Evolutionary conservation across 257 asterid species (phyloP), one percentile per base, ranked within the genome.

Genomic region (Cordia subcordata): DNA sequence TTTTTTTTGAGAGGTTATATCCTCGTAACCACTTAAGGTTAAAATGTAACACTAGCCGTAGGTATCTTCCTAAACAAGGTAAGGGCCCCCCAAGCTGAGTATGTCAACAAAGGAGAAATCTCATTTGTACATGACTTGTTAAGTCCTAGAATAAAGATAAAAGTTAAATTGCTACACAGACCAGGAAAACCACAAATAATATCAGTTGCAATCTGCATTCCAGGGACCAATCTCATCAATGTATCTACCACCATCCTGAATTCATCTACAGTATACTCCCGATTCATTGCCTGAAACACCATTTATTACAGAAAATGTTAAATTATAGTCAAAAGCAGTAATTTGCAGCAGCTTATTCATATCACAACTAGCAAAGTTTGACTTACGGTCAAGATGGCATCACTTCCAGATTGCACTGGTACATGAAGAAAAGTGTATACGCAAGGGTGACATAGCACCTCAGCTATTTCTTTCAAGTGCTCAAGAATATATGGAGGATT

Each of bases 181-280:
- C 99, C 96, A 69, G 99, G 99, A 74, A 92, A 92, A 72, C 99
- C 96, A 65, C 96, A 92, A 55, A 92, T 92, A 45, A 92, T 77
- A 77, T 92, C 96, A 58, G 99, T 92, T 20, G 96, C 99, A 76
- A 92, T 79, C 79, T 92, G 99, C 96, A 92, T 92, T 64, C 96
- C 95, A 20, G 99, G 96, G 53, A 92, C 96, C 64, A 88, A 76
- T 72, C 85, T 85, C 64, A 73, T 84, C 79, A 92, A 79, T 53
- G 96, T 86, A 73, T 88, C 94, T 56, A 68, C 99, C 71, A 88
- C 99, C 47, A 54, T 77, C 76, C 79, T 79, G 72, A 92, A 92
- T 75, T 88, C 94, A 11, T 82, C 61, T 6, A 84, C 89, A 63
- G 93, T 86, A 70, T 92, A 92, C 71, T 88, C 99, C 16, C 96